Base-by-base conservation (phyloP, 257 asterid species). In the Nicotiana obtusifolia region DNA sequence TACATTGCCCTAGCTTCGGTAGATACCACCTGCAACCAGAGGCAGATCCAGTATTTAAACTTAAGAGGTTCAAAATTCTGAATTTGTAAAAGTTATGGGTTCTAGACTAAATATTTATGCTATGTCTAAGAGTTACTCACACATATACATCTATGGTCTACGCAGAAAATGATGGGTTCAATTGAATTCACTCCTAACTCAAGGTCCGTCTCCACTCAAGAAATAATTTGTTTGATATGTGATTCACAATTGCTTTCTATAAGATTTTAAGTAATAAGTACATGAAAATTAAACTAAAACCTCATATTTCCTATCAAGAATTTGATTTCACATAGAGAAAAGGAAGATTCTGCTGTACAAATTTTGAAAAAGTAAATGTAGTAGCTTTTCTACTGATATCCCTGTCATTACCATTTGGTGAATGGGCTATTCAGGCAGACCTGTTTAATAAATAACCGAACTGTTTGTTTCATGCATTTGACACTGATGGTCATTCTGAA, bases 1-100 rank as follows among this genome's bases (percentile, higher is more conserved):
- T 93, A 62, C 97, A 93, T 93, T 81, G 97, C 97, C 68, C 97
- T 89, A 14, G 97, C 97, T 77, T 93, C 97, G 0, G 95, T 93
- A 0, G 97, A 93, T 62, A 93, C 97, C 83, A 90, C 97, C 97
- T 93, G 64, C 71, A 81, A n/a, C 59, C 22, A 47, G n/a, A 14
- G 60, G 5, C 15, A 1, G 8, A 14, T 44, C 47, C 14, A 22
- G 17, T 71, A 44, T 13, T 44, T 44, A 71, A 65, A 30, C 11
- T 30, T 65, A 9, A 65, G 15, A 15, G 0, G 22, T 64, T 28
- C 71, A 15, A 64, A 28, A 2, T 64, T 64, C 10, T 4, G 1
- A 30, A 3, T 62, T 24, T 17, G 5, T 62, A 4, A 3, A 62
- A 24, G 10, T 10, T 10, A 62, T 26, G 17, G 35, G 68, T 62